A percentile compares a stretch with the other conserved stretches of the same genome.
These are phyloP conservation scores for Penicillium aurantiogriseum DNA, from an alignment of 2,329 filamentous ascomycete genomes.

Conservation along the genomic window DNA sequence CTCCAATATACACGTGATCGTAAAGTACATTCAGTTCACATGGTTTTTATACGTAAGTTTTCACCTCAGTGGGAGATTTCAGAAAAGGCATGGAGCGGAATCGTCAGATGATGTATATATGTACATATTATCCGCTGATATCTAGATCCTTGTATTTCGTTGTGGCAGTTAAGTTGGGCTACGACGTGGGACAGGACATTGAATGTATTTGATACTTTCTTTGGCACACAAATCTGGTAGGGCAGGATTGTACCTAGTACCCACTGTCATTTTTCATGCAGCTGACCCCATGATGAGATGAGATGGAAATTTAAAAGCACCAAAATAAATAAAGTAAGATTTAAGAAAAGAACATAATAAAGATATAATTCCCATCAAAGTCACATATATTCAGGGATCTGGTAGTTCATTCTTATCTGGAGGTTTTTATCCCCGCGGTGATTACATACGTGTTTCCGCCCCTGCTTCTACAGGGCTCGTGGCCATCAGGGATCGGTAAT, in stretches of 20 bases:
- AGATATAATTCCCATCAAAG: neutral
- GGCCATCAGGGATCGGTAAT: slow-evolving; percentile 11
- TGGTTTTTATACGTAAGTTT: neutral
- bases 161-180: slow-evolving; percentile 3
- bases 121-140: neutral
- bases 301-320: neutral
- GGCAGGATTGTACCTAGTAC: slow-evolving; percentile 25
- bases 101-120: neutral
- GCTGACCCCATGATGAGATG: slow-evolving; percentile 5
- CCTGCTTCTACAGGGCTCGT: slow-evolving; percentile 7
- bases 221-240: slow-evolving; percentile 15
- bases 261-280: neutral
- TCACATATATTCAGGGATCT: slow-evolving; percentile 1
- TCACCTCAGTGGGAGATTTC: neutral
- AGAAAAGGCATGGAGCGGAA: neutral
- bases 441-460: slow-evolving; percentile 9
- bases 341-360: neutral
- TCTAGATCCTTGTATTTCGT: slow-evolving; percentile 26
- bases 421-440: slow-evolving; percentile 2
- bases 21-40: neutral
- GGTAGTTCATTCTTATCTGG: slow-evolving; percentile 7
- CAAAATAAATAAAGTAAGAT: neutral
- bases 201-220: slow-evolving; percentile 10
- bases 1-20: slow-evolving; percentile 2
- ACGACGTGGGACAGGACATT: slow-evolving; percentile 30